These are phyloP conservation scores for Santalum album DNA, from an alignment of 164 flowering plant genomes.

Conservation along the genomic window DNA sequence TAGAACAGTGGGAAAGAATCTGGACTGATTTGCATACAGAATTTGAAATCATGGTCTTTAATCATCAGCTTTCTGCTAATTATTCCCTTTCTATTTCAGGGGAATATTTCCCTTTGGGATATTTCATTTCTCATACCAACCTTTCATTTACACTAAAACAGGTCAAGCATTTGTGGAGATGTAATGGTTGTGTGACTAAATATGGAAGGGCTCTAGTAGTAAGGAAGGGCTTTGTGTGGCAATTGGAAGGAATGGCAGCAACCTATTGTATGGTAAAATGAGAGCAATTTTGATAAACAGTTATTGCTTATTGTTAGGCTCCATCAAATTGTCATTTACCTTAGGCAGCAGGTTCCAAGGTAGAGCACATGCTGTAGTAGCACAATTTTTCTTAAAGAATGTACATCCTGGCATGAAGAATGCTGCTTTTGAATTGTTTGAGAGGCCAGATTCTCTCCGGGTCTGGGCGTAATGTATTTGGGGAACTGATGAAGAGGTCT, in stretches of 20 bases:
- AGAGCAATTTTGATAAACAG: not conserved
- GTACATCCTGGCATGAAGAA: constrained; percentile 65
- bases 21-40: too few relatives aligned
- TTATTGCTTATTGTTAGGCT: not conserved
- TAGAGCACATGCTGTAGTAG: constrained; percentile 81
- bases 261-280: constrained; percentile 79
- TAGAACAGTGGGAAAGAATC: too few relatives aligned
- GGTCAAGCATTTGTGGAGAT: constrained; percentile 92
- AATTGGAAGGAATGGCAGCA: constrained; percentile 84
- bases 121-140: constrained; percentile 66
- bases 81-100: constrained; percentile 34
- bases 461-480: constrained; percentile 70
- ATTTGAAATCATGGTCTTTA: too few relatives aligned
- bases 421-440: constrained; percentile 64
- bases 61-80: too few relatives aligned
- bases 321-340: not conserved
- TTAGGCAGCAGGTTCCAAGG: constrained; percentile 66
- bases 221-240: constrained; percentile 80
- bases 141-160: constrained; percentile 72
- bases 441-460: constrained; percentile 39
- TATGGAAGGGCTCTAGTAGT: constrained; percentile 52
- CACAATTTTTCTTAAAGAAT: constrained; percentile 92
- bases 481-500: constrained; percentile 83
- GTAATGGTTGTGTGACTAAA: constrained; percentile 48
- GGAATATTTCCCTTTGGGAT: constrained; percentile 85